Base-by-base conservation (phyloP, 2,329 filamentous ascomycete species). In the Nemania sp. region DNA sequence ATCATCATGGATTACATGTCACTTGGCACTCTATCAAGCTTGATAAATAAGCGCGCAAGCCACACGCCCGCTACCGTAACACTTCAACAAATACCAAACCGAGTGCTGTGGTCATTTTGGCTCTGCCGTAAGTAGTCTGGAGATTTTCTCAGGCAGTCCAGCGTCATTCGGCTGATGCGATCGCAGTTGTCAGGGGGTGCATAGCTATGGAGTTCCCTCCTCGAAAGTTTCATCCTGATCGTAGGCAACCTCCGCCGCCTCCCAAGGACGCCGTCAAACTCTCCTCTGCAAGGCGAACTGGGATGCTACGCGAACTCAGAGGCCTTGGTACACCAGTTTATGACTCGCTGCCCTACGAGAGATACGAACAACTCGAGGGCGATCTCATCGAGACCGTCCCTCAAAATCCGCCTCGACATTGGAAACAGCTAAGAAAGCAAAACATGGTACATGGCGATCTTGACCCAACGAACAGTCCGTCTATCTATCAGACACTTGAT, bases 401-500 rank as follows among this genome's bases (percentile, higher is more conserved):
- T 12, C 6, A 28, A 6, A 12, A 28, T 28, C 26, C 26, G 12
- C 26, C 50, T 2, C 30, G 28, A 1, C 5, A 2, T 15, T 56
- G 45, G 46, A 65, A 59, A 28, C 34, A 45, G 6, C 52, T 49
- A 43, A 56, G 63, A 24, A 47, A 46, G n/a, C 60, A 63, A 48
- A 66, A 60, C 8, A 47, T 61, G 28, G 48, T 66, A 15, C 65
- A 67, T 23, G 58, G 59, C 8, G 65, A 67, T 42, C 56, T 66
- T 15, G 64, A 66, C 24, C 63, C 65, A 9, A 36, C 9, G 1
- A 67, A 67, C 31, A 48, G 64, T 66, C 22, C 33, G 61, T 52
- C 17, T 26, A n/a, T 26, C 15, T 14, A 30, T 6, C 5, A 4
- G 19, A 40, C 11, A 2, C 41, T 28, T 8, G 33, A 34, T n/a